Conservation (phyloP, 208 protist species). For the Spongospora subterranea region DNA sequence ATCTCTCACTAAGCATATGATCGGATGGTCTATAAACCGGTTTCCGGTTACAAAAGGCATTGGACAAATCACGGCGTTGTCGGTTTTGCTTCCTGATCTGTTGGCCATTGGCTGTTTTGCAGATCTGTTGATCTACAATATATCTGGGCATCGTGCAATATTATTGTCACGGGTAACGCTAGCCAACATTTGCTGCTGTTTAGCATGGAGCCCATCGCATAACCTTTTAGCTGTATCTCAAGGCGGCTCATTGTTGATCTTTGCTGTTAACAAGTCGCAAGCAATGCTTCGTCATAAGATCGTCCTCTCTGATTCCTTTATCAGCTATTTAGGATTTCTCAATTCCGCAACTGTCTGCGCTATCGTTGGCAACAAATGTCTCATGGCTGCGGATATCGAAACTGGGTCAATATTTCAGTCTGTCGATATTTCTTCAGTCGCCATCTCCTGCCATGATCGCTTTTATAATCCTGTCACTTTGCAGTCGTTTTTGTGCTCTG, state of each 20-base stretch:
- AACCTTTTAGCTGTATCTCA: neutral
- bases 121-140: neutral
- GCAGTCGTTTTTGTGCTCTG: neutral
- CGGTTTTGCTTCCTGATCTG: neutral
- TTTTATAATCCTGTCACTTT: neutral
- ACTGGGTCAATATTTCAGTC: neutral
- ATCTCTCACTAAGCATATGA: neutral
- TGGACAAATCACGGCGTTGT: neutral
- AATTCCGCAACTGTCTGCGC: neutral
- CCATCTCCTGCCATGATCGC: neutral
- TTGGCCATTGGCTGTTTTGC: neutral
- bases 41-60: neutral
- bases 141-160: neutral
- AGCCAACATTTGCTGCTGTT: neutral
- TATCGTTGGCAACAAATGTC: neutral
- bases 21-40: neutral
- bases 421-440: neutral
- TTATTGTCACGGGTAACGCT: neutral
- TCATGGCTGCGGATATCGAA: neutral
- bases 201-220: neutral
- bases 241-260: neutral
- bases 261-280: neutral
- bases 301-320: neutral
- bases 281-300: neutral
- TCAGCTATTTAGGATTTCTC: neutral